phyloP scores from a whole-genome alignment of 1,284 basidiomycete genomes.

The Leucoagaricus sp. region DNA sequence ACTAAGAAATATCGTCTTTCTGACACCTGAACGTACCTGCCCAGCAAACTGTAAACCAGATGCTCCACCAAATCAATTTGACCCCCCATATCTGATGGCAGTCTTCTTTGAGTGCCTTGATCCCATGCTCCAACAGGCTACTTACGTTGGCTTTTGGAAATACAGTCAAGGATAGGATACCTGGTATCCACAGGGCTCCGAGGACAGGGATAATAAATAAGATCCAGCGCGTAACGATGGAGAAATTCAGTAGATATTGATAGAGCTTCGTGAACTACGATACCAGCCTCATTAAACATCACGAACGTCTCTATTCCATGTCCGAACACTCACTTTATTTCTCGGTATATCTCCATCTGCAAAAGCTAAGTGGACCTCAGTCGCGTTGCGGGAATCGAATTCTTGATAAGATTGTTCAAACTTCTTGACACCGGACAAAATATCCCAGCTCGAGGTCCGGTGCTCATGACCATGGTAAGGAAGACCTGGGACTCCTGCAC shows the following conservation, averaged over 20 bases:
- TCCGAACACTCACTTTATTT: constrained; percentile 41
- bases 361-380: constrained; percentile 53
- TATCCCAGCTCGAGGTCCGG: constrained; percentile 49
- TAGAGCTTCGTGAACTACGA: constrained; percentile 59
- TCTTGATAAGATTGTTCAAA: constrained; percentile 59
- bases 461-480: constrained; percentile 15
- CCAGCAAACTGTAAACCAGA: constrained; percentile 84
- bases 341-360: constrained; percentile 67
- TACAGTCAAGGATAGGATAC: constrained; percentile 70
- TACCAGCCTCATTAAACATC: background rate
- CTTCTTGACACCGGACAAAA: constrained; percentile 53
- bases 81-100: constrained; percentile 56
- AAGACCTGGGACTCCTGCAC: constrained; percentile 11
- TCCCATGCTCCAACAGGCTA: constrained; percentile 9
- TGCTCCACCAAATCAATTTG: constrained; percentile 81
- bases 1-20: background rate
- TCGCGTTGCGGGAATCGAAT: constrained; percentile 59
- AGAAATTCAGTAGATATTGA: constrained; percentile 75
- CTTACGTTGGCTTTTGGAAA: constrained; percentile 56
- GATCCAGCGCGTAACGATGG: constrained; percentile 81
- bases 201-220: constrained; percentile 78
- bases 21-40: constrained; percentile 44
- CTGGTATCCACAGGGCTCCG: constrained; percentile 74
- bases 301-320: background rate
- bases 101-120: background rate